Evolutionary conservation across 169 alveolate genomes (phyloP), one percentile per base, ranked within the genome.

Genomic region (Babesia caballi): DNA sequence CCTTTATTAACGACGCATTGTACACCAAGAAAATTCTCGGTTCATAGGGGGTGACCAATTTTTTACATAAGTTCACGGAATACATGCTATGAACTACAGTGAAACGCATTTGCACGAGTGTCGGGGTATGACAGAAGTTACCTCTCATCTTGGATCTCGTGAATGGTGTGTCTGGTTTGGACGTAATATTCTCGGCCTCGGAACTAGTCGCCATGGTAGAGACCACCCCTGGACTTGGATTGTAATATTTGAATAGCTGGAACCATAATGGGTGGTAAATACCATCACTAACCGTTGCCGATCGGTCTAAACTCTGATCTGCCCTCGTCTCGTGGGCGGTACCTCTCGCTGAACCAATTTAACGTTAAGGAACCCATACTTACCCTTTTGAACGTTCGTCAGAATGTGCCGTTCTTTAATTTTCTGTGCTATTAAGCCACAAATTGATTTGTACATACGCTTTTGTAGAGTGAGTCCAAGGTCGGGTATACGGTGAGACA

Each of bases 221-320:
- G 33, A 67, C 58, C 36, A 65, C 66, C 23, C 35, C 63, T 9
- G 77, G 44, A 35, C 68, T 21, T 0, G 88, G 88, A 40, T 81
- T 81, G 65, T 70, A 81, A 50, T 70, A 81, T 66, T 81, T 81
- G 73, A 81, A 81, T 36, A 81, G 25, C 88, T 81, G 47, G 7
- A 50, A 71, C 14, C n/a, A 28, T 27, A 41, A 28, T 53, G 25
- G 0, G 15, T 40, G n/a, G 0, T 27, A 27, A 30, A 33, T 2
- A 19, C 21, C 19, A 5, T 7, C 15, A 40, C 75, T n/a, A 35
- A 81, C 88, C 3, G 88, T 81, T 3, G 59, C 67, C 14, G 81
- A 17, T n/a, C 81, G 46, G 35, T 81, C 88, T 44, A 46, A 23
- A 36, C 41, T 33, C 3, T 66, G 63, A 19, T 69, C 84, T n/a